These are phyloP conservation scores for Suillus hirtellus DNA, from an alignment of 768 basidiomycete genomes.

Conservation along the genomic window DNA sequence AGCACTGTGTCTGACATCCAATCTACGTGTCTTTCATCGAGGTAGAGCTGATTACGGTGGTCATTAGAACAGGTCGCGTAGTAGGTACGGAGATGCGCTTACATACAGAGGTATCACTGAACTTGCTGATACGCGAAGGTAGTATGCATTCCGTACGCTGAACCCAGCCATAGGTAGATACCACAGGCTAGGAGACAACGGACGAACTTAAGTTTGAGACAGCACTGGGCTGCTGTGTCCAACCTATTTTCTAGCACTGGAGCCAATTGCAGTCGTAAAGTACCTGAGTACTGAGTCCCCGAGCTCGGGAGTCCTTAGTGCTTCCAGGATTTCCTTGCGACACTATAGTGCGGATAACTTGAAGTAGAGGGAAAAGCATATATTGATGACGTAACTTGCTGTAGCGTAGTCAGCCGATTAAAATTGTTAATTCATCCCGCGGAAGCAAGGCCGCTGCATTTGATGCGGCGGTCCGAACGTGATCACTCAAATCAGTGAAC, in stretches of 20 bases:
- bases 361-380: background rate
- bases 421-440: too few relatives aligned
- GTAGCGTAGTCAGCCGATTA: too few relatives aligned
- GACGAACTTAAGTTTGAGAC: conserved; percentile 8
- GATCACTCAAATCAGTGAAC: too few relatives aligned
- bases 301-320: background rate
- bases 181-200: background rate
- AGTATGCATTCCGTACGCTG: conserved; percentile 73
- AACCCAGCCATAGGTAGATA: conserved; percentile 36
- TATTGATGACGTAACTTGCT: background rate
- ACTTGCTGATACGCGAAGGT: conserved; percentile 75
- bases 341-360: background rate
- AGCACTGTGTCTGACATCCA: conserved; percentile 90
- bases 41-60: conserved; percentile 57
- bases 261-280: background rate
- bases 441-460: too few relatives aligned
- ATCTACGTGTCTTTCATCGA: conserved; percentile 82
- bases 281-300: background rate
- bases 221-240: background rate
- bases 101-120: conserved; percentile 81
- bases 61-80: conserved; percentile 8
- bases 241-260: background rate
- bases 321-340: background rate
- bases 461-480: too few relatives aligned
- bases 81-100: conserved; percentile 20